Evolutionary conservation across 345 rosid species (phyloP).

Genomic region (Hibiscus syriacus): DNA sequence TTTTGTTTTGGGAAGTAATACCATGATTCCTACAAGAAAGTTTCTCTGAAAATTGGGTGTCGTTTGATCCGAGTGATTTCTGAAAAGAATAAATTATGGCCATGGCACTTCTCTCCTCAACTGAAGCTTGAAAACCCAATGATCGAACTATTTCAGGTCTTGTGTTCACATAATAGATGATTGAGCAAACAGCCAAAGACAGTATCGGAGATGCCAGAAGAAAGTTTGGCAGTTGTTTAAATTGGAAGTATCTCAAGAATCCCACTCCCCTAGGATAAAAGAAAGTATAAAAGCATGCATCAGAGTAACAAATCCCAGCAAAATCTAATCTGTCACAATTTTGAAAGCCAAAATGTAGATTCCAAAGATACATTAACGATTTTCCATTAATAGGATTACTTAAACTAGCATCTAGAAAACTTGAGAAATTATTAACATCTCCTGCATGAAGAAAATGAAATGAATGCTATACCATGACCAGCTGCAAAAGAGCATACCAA

Average conservation of each 20-base stretch:
- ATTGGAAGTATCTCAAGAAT: conserved; percentile 74
- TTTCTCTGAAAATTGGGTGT: conserved; percentile 9
- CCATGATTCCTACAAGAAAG: conserved; percentile 22
- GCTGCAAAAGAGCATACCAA: conserved; percentile 42
- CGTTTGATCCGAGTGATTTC: conserved; percentile 13
- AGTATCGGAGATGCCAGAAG: conserved; percentile 87
- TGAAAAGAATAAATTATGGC: conserved; percentile 26
- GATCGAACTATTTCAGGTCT: conserved; percentile 48
- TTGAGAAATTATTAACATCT: neutral
- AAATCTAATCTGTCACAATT: neutral
- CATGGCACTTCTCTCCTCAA: conserved; percentile 32
- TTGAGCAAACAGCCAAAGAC: conserved; percentile 58
- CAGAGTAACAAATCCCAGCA: neutral
- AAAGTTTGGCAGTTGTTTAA: conserved; percentile 91
- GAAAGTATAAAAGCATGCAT: conserved; percentile 7
- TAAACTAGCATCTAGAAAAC: neutral
- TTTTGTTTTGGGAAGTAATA: conserved; percentile 9
- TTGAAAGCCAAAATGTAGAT: neutral
- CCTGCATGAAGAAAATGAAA: neutral
- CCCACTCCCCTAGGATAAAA: conserved; percentile 72
- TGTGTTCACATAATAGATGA: conserved; percentile 44
- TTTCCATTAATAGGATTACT: neutral
- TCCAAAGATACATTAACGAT: neutral
- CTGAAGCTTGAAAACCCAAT: conserved; percentile 53
- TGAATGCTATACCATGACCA: conserved; percentile 3